These are phyloP conservation scores for Cupressus sempervirens DNA, from an alignment of 75 land plant genomes.

Conservation along the genomic window DNA sequence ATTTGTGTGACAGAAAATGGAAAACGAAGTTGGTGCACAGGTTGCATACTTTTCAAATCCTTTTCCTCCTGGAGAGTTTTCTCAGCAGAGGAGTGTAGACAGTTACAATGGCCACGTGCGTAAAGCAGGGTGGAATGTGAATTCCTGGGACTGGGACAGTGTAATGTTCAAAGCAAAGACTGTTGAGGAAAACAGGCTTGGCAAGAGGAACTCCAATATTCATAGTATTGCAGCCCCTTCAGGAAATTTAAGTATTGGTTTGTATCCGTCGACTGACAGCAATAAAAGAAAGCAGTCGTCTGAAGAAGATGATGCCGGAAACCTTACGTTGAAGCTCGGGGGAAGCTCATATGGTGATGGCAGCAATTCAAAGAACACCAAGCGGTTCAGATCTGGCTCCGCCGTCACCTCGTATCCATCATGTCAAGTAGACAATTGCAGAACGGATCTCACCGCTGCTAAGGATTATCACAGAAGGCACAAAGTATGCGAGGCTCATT, in stretches of 20 bases:
- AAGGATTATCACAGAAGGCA: conserved; percentile 52
- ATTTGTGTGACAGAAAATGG: conserved; percentile 13
- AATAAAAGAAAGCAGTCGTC: conserved; percentile 5
- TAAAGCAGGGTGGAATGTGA: conserved; percentile 9
- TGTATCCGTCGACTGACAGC: background rate
- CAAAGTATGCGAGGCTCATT: conserved; percentile 47
- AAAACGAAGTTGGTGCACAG: conserved; percentile 16
- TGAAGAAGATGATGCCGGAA: conserved; percentile 21
- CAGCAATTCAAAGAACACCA: conserved; percentile 23
- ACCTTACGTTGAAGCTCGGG: conserved; percentile 22
- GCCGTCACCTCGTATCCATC: conserved; percentile 21
- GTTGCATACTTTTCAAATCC: conserved; percentile 9
- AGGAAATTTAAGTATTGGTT: background rate
- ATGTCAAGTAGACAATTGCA: conserved; percentile 50
- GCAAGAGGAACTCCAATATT: background rate
- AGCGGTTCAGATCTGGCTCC: conserved; percentile 42
- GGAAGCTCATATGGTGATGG: conserved; percentile 18
- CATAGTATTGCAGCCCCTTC: background rate
- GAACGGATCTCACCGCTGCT: conserved; percentile 35
- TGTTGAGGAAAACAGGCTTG: conserved; percentile 11
- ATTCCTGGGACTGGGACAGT: conserved; percentile 28
- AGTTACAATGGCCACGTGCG: background rate
- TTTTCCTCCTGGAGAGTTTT: background rate
- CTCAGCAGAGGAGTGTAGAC: background rate
- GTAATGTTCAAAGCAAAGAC: conserved; percentile 18